A percentile compares a stretch with the other conserved stretches of the same genome.
phyloP scores from a whole-genome alignment of 1,284 basidiomycete genomes.

The Tilletiaria anomala region DNA sequence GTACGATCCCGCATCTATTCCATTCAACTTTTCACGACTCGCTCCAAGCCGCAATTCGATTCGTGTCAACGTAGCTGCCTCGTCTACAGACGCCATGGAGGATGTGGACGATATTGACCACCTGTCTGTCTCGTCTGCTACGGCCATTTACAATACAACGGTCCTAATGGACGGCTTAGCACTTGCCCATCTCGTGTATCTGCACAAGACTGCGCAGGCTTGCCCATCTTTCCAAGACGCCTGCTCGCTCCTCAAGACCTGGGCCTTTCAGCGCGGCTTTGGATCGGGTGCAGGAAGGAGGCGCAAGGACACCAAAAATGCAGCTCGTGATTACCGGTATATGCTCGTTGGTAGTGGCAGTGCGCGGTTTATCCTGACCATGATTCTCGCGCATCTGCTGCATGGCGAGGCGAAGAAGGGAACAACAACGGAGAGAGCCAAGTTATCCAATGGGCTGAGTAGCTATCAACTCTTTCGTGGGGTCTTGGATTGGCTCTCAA shows the following conservation, averaged over 20 bases:
- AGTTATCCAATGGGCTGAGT: conserved; percentile 56
- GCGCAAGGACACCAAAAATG: conserved; percentile 8
- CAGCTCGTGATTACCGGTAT: conserved; percentile 55
- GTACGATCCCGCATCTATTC: conserved; percentile 52
- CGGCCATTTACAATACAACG: conserved; percentile 65
- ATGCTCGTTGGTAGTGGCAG: conserved; percentile 43
- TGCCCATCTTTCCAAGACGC: conserved; percentile 60
- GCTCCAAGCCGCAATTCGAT: conserved; percentile 52
- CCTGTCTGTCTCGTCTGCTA: too few relatives aligned
- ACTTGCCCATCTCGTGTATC: conserved; percentile 54
- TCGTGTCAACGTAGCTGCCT: conserved; percentile 12
- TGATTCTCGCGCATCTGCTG: conserved; percentile 37
- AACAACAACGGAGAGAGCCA: conserved; percentile 41
- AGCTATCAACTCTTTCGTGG: conserved; percentile 76
- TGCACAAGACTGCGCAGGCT: conserved; percentile 53
- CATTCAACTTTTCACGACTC: conserved; percentile 46
- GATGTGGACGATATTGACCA: too few relatives aligned
- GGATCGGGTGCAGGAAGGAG: too few relatives aligned
- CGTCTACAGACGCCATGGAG: conserved; percentile 8
- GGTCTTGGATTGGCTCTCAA: conserved; percentile 56
- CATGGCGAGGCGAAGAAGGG: conserved; percentile 42
- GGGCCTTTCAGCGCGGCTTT: conserved; percentile 78
- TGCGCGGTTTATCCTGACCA: conserved; percentile 50
- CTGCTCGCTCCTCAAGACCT: conserved; percentile 64
- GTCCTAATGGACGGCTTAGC: conserved; percentile 57